Percentiles rank a stretch among this genome's conserved stretches.
phyloP scores from a whole-genome alignment of 257 asterid genomes.

The Solanum dulcamara region DNA sequence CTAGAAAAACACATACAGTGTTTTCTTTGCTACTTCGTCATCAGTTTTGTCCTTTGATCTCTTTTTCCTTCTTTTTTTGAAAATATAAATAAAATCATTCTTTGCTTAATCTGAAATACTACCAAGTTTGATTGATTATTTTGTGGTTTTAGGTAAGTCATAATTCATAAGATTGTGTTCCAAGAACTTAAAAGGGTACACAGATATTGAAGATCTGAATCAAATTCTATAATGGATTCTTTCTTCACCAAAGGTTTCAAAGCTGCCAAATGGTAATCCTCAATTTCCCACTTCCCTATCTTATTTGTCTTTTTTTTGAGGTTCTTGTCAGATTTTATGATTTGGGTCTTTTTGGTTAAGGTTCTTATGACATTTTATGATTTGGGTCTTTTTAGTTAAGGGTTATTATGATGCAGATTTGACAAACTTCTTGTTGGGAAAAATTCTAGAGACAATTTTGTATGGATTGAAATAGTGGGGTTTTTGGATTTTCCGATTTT shows the following conservation, averaged over 20 bases:
- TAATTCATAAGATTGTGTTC: not conserved
- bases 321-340: not conserved
- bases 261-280: conserved; percentile 69
- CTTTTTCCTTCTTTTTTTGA: not conserved
- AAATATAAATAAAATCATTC: not conserved
- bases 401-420: not conserved
- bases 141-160: not conserved
- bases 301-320: not conserved
- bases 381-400: not conserved
- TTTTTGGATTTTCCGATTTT: conserved; percentile 1
- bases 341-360: not conserved
- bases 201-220: not conserved
- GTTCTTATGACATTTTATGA: not conserved
- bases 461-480: conserved; percentile 3
- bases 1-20: not conserved
- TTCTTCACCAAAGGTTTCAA: conserved; percentile 76
- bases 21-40: not conserved
- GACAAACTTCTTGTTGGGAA: not conserved
- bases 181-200: not conserved
- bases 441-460: not conserved
- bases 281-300: not conserved
- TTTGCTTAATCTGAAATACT: not conserved
- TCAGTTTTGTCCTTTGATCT: not conserved
- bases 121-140: not conserved
- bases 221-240: conserved; percentile 33